Evolutionary conservation across 305 asterid species (phyloP), one percentile per base, ranked within the genome.

Genomic region (Fraxinus sp.): DNA sequence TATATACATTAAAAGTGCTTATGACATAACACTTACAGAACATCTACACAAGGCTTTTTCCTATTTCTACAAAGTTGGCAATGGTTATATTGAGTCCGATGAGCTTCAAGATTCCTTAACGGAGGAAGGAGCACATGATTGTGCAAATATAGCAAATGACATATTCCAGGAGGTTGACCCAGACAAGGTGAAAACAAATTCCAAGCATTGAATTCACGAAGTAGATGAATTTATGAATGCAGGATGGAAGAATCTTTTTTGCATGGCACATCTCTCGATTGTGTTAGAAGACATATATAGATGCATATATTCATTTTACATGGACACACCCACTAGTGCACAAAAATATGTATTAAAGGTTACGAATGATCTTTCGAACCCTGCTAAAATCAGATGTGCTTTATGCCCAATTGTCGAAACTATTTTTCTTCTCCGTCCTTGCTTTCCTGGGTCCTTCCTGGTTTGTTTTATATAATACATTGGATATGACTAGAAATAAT

Each of bases 1-100:
- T n/a, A n/a, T n/a, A n/a, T n/a, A n/a, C n/a, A n/a, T n/a, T n/a
- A n/a, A n/a, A n/a, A n/a, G n/a, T n/a, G n/a, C n/a, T n/a, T n/a
- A n/a, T n/a, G n/a, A n/a, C n/a, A n/a, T n/a, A n/a, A n/a, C n/a
- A n/a, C n/a, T n/a, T n/a, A n/a, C n/a, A n/a, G 97, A 93, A 84
- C 97, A 94, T 88, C 90, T 94, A 80, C 97, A 85, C 83, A 93
- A 92, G 87, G 95, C 98, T 76, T 94, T 94, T 87, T 89, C 98
- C 78, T 92, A 90, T 81, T 93, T 93, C 72, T 97, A 94, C 87
- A 94, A 94, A 86, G 93, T 93, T 37, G 93, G 89, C 43, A 91
- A 92, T 75, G 97, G 96, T 77, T 92, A 84, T 86, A 95, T 95
- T 10, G 97, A 93, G 87, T 96, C 95, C 2, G 89, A 89, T 81